Conservation (phyloP, 495 filamentous ascomycete genomes). For the Parathielavia appendiculata region DNA sequence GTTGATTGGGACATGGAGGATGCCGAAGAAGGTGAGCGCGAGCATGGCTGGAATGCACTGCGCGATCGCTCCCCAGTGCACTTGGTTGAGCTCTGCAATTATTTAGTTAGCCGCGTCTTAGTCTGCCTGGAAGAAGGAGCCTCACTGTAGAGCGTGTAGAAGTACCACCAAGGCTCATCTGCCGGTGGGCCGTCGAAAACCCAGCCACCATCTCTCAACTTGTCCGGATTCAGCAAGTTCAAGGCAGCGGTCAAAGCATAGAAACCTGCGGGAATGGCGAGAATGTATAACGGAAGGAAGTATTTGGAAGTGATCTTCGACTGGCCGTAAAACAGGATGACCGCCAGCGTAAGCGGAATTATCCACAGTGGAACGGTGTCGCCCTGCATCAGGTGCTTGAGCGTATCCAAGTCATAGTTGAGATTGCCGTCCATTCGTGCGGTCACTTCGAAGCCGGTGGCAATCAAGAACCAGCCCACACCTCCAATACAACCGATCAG, state of each 20-base stretch:
- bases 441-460: slow-evolving; percentile 91
- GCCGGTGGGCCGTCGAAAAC: slow-evolving; percentile 79
- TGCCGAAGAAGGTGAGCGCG: slow-evolving; percentile 93
- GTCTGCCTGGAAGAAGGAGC: not conserved
- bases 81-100: slow-evolving; percentile 21
- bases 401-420: slow-evolving; percentile 68
- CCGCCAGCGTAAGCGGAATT: slow-evolving; percentile 69
- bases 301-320: slow-evolving; percentile 70
- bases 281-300: slow-evolving; percentile 81
- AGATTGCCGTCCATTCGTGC: slow-evolving; percentile 80
- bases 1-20: slow-evolving; percentile 97
- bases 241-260: slow-evolving; percentile 70
- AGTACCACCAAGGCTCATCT: slow-evolving; percentile 91
- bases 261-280: slow-evolving; percentile 72
- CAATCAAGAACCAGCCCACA: slow-evolving; percentile 92
- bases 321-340: slow-evolving; percentile 70
- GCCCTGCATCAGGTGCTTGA: slow-evolving; percentile 61
- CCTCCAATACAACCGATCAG: slow-evolving; percentile 96
- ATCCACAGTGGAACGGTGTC: slow-evolving; percentile 80
- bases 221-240: slow-evolving; percentile 55
- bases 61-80: slow-evolving; percentile 70
- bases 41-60: slow-evolving; percentile 91
- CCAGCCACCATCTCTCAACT: slow-evolving; percentile 71
- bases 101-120: not conserved
- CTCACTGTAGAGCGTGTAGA: slow-evolving; percentile 89